phyloP scores from a whole-genome alignment of 2,329 filamentous ascomycete genomes.

The Tothia fuscella region DNA sequence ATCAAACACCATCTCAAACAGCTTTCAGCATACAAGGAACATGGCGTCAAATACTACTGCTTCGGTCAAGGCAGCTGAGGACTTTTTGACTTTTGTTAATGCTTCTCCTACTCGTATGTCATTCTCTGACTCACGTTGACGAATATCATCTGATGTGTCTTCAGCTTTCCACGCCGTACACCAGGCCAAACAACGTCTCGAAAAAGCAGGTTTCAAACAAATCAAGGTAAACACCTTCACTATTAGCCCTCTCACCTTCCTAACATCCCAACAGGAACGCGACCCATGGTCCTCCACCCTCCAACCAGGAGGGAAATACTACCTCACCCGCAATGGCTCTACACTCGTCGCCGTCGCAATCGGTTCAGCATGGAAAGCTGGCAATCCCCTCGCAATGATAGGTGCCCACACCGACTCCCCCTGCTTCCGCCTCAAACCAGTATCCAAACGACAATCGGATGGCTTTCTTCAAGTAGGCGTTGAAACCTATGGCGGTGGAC shows the following conservation, averaged over 20 bases:
- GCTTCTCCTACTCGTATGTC: slow-evolving; percentile 78
- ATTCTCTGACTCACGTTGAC: not conserved
- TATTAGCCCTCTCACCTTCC: not conserved
- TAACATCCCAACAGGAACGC: slow-evolving; percentile 47
- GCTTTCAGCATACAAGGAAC: not conserved
- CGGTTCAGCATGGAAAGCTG: slow-evolving; percentile 80
- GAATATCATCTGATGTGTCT: not conserved
- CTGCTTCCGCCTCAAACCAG: slow-evolving; percentile 82
- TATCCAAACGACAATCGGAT: slow-evolving; percentile 75
- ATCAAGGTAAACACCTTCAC: slow-evolving; percentile 47
- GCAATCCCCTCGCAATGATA: slow-evolving; percentile 83
- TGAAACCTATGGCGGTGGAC: slow-evolving; percentile 90
- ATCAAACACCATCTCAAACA: not conserved
- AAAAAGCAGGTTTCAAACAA: slow-evolving; percentile 72
- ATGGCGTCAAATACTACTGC: slow-evolving; percentile 3
- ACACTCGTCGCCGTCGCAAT: slow-evolving; percentile 90
- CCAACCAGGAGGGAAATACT: slow-evolving; percentile 86
- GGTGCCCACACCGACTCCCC: slow-evolving; percentile 95
- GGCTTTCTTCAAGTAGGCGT: slow-evolving; percentile 92
- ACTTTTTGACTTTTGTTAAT: slow-evolving; percentile 90
- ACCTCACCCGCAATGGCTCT: slow-evolving; percentile 83
- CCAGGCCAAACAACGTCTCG: slow-evolving; percentile 61
- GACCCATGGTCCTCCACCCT: slow-evolving; percentile 76
- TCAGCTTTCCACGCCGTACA: slow-evolving; percentile 95
- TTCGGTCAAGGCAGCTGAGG: slow-evolving; percentile 44